Percentiles rank a stretch among this genome's conserved stretches.
Conservation (phyloP, 2,329 filamentous ascomycete species). For the Escovopsis sp. region DNA sequence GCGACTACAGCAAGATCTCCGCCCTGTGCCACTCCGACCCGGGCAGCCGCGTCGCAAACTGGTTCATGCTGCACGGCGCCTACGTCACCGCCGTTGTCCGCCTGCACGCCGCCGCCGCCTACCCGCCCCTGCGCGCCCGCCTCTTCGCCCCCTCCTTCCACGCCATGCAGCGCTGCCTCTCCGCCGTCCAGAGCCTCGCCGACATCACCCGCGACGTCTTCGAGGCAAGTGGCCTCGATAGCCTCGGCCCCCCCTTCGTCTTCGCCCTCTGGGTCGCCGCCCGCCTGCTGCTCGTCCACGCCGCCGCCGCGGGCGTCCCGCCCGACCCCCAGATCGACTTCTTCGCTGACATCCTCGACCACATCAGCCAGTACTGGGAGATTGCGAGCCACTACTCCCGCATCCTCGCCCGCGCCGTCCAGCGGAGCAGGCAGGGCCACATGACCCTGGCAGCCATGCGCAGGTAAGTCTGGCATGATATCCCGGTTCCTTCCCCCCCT, state of each 20-base stretch:
- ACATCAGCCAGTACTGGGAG: slow-evolving; percentile 29
- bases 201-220: slow-evolving; percentile 29
- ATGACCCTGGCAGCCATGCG: slow-evolving; percentile 25
- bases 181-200: slow-evolving; percentile 27
- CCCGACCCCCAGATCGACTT: slow-evolving; percentile 27
- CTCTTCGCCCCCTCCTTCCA: slow-evolving; percentile 29
- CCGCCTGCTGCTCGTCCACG: slow-evolving; percentile 25
- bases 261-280: slow-evolving; percentile 31
- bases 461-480: slow-evolving; percentile 13
- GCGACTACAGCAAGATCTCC: slow-evolving; percentile 30
- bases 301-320: slow-evolving; percentile 21
- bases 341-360: slow-evolving; percentile 26
- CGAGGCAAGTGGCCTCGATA: slow-evolving; percentile 27
- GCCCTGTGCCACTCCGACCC: slow-evolving; percentile 30
- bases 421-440: slow-evolving; percentile 20
- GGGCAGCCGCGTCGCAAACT: slow-evolving; percentile 30
- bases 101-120: slow-evolving; percentile 29
- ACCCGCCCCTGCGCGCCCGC: slow-evolving; percentile 23
- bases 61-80: slow-evolving; percentile 31
- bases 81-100: slow-evolving; percentile 29
- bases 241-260: slow-evolving; percentile 28
- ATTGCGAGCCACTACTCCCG: slow-evolving; percentile 28
- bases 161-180: slow-evolving; percentile 29
- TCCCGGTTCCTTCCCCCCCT: background rate
- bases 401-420: slow-evolving; percentile 24